Evolutionary conservation across 306 rosid species (phyloP).

Genomic region (Dalbergia cochinchinensis): DNA sequence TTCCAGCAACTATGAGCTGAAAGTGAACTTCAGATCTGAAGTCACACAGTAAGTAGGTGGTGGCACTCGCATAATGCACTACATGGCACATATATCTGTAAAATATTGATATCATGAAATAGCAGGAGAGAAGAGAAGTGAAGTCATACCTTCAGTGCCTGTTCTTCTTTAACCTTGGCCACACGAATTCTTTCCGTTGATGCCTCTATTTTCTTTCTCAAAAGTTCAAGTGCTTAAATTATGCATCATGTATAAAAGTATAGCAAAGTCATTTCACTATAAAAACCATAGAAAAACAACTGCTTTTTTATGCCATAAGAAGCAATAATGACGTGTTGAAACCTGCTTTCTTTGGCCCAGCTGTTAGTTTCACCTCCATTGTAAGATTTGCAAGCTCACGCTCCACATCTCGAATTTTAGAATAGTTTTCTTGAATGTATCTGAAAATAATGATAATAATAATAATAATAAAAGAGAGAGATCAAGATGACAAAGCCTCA

Average conservation of each 20-base stretch:
- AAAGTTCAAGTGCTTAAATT: slow-evolving; percentile 80
- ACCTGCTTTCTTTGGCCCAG: slow-evolving; percentile 99
- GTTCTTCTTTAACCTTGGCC: slow-evolving; percentile 89
- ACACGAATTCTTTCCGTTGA: slow-evolving; percentile 75
- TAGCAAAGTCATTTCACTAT: slow-evolving; percentile 48
- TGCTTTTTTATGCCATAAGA: background rate
- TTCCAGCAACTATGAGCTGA: slow-evolving; percentile 21
- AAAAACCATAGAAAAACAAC: slow-evolving; percentile 35
- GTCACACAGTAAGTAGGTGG: slow-evolving; percentile 24
- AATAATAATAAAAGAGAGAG: background rate
- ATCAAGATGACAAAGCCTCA: slow-evolving; percentile 22
- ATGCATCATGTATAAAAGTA: slow-evolving; percentile 45
- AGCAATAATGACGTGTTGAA: slow-evolving; percentile 46
- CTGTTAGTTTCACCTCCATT: slow-evolving; percentile 91
- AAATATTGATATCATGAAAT: slow-evolving; percentile 34
- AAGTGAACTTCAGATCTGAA: slow-evolving; percentile 30
- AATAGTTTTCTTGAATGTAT: slow-evolving; percentile 88
- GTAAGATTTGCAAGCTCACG: slow-evolving; percentile 81
- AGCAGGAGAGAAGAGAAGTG: slow-evolving; percentile 28
- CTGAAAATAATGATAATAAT: slow-evolving; percentile 49
- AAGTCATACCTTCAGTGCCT: slow-evolving; percentile 68
- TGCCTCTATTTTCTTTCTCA: slow-evolving; percentile 89
- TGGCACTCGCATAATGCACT: slow-evolving; percentile 2
- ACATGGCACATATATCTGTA: background rate
- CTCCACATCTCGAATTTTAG: slow-evolving; percentile 93